phyloP scores from a whole-genome alignment of 768 basidiomycete genomes.

The Termitomyces sp. region DNA sequence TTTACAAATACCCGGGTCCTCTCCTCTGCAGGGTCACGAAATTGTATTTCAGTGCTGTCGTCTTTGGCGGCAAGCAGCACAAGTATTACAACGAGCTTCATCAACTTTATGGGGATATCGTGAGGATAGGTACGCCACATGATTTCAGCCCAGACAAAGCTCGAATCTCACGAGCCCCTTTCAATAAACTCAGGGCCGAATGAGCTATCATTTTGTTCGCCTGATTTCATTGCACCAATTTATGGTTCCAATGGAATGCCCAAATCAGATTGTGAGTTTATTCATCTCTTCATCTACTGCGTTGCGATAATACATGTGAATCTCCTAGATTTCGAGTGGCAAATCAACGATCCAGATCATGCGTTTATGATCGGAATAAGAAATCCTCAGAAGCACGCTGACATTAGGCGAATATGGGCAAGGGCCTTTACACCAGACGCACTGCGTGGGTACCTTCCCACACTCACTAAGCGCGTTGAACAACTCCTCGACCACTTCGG shows the following conservation, averaged over 20 bases:
- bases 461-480: constrained; percentile 4
- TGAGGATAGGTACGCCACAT: constrained; percentile 40
- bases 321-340: too few species aligned
- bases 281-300: background rate
- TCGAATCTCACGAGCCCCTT: too few species aligned
- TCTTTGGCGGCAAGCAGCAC: constrained; percentile 34
- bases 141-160: too few species aligned
- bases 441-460: constrained; percentile 20
- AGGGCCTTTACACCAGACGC: constrained; percentile 29
- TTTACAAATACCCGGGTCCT: constrained; percentile 43
- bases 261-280: constrained; percentile 22
- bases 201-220: constrained; percentile 35
- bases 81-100: constrained; percentile 37
- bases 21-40: constrained; percentile 31
- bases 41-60: constrained; percentile 24
- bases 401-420: constrained; percentile 33
- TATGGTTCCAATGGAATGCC: constrained; percentile 33
- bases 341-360: constrained; percentile 12
- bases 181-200: constrained; percentile 30
- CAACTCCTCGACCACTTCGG: constrained; percentile 20
- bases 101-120: constrained; percentile 42
- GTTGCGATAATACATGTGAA: background rate
- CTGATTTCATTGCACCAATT: constrained; percentile 23
- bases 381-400: constrained; percentile 25
- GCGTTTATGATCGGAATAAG: constrained; percentile 23